These are phyloP conservation scores for Quercus cerris DNA, from an alignment of 306 rosid genomes.

Conservation along the genomic window DNA sequence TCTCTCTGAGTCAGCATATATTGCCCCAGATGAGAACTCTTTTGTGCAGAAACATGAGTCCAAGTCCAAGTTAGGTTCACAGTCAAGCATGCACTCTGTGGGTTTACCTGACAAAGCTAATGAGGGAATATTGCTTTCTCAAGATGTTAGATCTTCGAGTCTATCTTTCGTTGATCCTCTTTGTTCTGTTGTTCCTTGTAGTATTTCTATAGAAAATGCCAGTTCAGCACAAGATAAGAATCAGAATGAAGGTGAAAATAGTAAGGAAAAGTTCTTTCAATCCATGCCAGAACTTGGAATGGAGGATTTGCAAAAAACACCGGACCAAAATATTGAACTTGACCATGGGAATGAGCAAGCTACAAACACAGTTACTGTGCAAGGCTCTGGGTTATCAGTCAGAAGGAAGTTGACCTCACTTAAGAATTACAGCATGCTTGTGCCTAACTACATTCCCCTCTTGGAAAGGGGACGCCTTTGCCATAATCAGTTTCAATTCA, in stretches of 20 bases:
- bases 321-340: conserved; percentile 22
- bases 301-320: conserved; percentile 28
- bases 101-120: conserved; percentile 29
- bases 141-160: conserved; percentile 63
- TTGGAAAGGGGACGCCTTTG: conserved; percentile 15
- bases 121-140: conserved; percentile 45
- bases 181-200: conserved; percentile 89
- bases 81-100: conserved; percentile 45
- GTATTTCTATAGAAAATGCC: conserved; percentile 51
- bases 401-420: conserved; percentile 46
- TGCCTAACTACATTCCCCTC: conserved; percentile 21
- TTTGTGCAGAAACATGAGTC: conserved; percentile 48
- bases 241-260: conserved; percentile 33
- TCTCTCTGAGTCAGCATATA: conserved; percentile 77
- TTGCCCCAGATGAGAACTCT: conserved; percentile 72
- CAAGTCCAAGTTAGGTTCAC: conserved; percentile 43
- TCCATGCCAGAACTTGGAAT: conserved; percentile 33
- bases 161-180: conserved; percentile 74
- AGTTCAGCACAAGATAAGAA: conserved; percentile 6
- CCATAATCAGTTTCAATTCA: conserved; percentile 24
- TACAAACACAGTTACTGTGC: conserved; percentile 20
- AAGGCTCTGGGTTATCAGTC: conserved; percentile 30
- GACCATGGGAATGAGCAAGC: conserved; percentile 23
- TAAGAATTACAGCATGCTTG: conserved; percentile 47
- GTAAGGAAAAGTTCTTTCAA: conserved; percentile 24